Evolutionary conservation across 2,329 filamentous ascomycete species (phyloP).

Genomic region (Gliomastix tumulicola): DNA sequence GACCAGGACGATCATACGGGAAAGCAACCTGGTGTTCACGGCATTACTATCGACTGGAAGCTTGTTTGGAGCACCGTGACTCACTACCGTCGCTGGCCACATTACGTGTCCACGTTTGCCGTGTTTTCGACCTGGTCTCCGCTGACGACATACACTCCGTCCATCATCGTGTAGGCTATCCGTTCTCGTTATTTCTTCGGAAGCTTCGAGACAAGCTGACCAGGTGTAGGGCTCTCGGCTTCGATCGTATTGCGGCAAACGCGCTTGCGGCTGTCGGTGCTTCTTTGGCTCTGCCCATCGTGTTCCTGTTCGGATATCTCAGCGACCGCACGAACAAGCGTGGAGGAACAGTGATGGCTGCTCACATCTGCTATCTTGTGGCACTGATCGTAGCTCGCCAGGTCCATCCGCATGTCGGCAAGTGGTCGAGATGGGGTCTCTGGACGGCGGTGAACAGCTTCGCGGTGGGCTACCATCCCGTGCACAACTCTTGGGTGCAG

Average conservation of each 20-base stretch:
- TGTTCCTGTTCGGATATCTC: slow-evolving; percentile 39
- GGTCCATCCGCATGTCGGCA: slow-evolving; percentile 33
- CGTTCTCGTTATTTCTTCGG: slow-evolving; percentile 21
- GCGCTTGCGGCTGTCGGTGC: slow-evolving; percentile 34
- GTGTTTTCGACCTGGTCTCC: slow-evolving; percentile 46
- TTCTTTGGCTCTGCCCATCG: slow-evolving; percentile 35
- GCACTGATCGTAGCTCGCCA: slow-evolving; percentile 30
- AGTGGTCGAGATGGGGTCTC: slow-evolving; percentile 40
- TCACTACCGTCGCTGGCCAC: slow-evolving; percentile 38
- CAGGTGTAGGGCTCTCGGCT: slow-evolving; percentile 35
- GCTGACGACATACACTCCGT: slow-evolving; percentile 42
- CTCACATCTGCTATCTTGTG: slow-evolving; percentile 36
- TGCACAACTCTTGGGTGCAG: slow-evolving; percentile 46
- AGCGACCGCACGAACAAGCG: slow-evolving; percentile 37
- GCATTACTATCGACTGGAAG: slow-evolving; percentile 24
- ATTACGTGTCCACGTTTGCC: slow-evolving; percentile 39
- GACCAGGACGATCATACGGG: slow-evolving; percentile 19
- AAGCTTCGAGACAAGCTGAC: background rate
- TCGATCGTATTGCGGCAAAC: slow-evolving; percentile 36
- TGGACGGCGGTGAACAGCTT: slow-evolving; percentile 45
- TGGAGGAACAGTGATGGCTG: slow-evolving; percentile 33
- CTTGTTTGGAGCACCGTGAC: slow-evolving; percentile 34
- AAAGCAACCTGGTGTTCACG: slow-evolving; percentile 21
- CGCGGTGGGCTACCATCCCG: slow-evolving; percentile 45
- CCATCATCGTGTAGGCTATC: slow-evolving; percentile 28